A percentile compares a stretch with the other conserved stretches of the same genome.
These are phyloP conservation scores for Cardamine occulta DNA, from an alignment of 345 rosid species.

Conservation along the genomic window DNA sequence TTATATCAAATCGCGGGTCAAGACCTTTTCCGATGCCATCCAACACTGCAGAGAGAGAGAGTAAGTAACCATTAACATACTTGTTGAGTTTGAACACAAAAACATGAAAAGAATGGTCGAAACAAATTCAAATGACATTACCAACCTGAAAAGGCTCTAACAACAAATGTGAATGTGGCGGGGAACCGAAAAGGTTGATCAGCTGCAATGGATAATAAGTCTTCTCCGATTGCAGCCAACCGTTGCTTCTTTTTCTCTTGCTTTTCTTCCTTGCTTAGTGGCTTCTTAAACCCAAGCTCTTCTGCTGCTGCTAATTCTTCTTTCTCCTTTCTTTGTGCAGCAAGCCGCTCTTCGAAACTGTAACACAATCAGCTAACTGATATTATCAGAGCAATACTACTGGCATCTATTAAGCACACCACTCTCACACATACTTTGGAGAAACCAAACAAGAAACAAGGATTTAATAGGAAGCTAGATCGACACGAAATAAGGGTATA, in stretches of 20 bases:
- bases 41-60: slow-evolving; percentile 59
- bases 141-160: slow-evolving; percentile 97
- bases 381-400: not conserved
- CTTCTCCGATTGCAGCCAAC: slow-evolving; percentile 98
- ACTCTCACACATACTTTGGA: not conserved
- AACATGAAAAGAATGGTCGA: not conserved
- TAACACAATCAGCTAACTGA: slow-evolving; percentile 16
- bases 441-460: slow-evolving; percentile 16
- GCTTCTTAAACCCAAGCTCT: slow-evolving; percentile 92
- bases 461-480: not conserved
- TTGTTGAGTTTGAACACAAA: slow-evolving; percentile 6
- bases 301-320: slow-evolving; percentile 73
- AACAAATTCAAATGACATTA: slow-evolving; percentile 20
- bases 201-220: slow-evolving; percentile 89
- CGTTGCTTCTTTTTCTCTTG: slow-evolving; percentile 95
- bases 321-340: slow-evolving; percentile 87
- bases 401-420: not conserved
- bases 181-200: slow-evolving; percentile 99
- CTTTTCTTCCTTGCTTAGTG: slow-evolving; percentile 83
- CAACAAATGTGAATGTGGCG: slow-evolving; percentile 98
- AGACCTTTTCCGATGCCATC: slow-evolving; percentile 99
- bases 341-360: slow-evolving; percentile 97
- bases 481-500: not conserved
- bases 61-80: slow-evolving; percentile 18
- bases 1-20: slow-evolving; percentile 95